Evolutionary conservation across 148 eudicot species (phyloP).

Genomic region (Arbutus unedo): DNA sequence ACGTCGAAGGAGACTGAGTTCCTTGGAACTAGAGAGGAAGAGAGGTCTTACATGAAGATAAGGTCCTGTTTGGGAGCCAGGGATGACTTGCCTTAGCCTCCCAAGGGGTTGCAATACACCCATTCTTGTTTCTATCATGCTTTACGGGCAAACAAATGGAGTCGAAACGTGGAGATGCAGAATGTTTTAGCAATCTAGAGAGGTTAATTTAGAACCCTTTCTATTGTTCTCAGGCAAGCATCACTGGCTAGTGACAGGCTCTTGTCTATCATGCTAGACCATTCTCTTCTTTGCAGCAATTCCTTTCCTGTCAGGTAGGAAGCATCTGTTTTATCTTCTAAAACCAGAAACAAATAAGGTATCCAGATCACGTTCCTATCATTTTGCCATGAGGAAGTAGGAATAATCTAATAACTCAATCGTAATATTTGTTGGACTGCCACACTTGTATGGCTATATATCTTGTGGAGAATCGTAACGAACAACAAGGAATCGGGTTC

Average conservation of each 20-base stretch:
- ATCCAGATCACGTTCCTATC: background rate
- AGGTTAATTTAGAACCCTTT: background rate
- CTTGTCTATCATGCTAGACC: constrained; percentile 23
- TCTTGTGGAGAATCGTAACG: background rate
- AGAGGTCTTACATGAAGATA: constrained; percentile 12
- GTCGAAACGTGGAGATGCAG: background rate
- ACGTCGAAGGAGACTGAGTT: background rate
- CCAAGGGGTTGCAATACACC: background rate
- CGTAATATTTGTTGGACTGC: background rate
- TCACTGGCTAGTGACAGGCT: constrained; percentile 20
- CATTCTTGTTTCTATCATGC: background rate
- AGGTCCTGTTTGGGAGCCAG: constrained; percentile 17
- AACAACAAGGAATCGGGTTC: background rate
- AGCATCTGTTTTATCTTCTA: background rate
- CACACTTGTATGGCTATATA: background rate
- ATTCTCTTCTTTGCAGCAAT: constrained; percentile 6
- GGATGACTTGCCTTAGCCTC: constrained; percentile 21
- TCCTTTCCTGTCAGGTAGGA: background rate
- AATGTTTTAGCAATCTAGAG: background rate
- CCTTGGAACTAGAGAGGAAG: background rate
- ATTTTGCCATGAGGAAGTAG: background rate
- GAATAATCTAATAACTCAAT: background rate
- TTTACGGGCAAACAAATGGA: background rate
- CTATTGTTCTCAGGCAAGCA: constrained; percentile 10
- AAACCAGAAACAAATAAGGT: background rate